Evolutionary conservation across 1,284 basidiomycete species (phyloP).

Genomic region (Omphalotus olearius): DNA sequence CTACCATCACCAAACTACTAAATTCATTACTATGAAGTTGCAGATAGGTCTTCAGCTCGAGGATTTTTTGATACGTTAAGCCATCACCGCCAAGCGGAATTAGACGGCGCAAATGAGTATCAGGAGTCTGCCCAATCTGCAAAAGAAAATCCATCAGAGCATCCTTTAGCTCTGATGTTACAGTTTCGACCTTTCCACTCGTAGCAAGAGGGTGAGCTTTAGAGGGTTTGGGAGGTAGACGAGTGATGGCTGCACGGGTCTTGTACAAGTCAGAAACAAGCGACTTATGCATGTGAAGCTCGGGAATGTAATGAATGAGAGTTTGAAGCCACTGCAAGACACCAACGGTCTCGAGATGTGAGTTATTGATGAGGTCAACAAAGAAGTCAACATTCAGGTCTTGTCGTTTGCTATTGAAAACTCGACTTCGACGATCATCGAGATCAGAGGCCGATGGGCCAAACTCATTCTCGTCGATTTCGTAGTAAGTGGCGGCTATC

Average conservation of each 20-base stretch:
- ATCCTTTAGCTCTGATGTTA: constrained; percentile 25
- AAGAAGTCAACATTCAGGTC: constrained; percentile 21
- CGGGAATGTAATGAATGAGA: constrained; percentile 23
- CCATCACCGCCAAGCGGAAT: constrained; percentile 29
- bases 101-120: constrained; percentile 14
- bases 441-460: constrained; percentile 15
- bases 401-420: constrained; percentile 15
- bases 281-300: constrained; percentile 15
- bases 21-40: constrained; percentile 24
- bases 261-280: constrained; percentile 20
- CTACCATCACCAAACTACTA: constrained; percentile 19
- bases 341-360: constrained; percentile 21
- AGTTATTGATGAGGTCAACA: constrained; percentile 20
- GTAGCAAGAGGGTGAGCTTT: constrained; percentile 24
- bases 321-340: constrained; percentile 24
- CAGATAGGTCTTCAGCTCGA: constrained; percentile 26
- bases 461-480: constrained; percentile 13
- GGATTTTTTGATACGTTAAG: constrained; percentile 28
- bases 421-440: constrained; percentile 16
- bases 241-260: constrained; percentile 19
- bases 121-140: constrained; percentile 24
- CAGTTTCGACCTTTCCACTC: constrained; percentile 24
- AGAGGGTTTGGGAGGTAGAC: constrained; percentile 7
- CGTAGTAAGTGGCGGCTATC: constrained; percentile 16
- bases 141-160: constrained; percentile 25